A percentile compares a stretch with the other conserved stretches of the same genome.
These are phyloP conservation scores for Prunus davidiana DNA, from an alignment of 306 rosid genomes.

Conservation along the genomic window DNA sequence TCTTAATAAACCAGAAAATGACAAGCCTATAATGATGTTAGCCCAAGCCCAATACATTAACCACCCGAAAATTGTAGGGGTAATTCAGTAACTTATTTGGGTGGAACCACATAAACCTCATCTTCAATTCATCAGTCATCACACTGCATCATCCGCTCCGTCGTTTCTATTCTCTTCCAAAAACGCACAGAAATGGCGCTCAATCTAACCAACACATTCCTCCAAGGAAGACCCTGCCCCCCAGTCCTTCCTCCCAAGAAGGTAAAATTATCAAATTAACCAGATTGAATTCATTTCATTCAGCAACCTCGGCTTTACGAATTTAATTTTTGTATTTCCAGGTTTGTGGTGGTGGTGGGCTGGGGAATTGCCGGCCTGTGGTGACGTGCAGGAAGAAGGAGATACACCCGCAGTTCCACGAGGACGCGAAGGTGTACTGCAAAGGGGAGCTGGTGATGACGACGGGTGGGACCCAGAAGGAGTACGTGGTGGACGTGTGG, in stretches of 20 bases:
- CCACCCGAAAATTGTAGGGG: neutral
- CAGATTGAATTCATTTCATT: neutral
- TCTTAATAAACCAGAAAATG: neutral
- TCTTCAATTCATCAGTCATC: slow-evolving; percentile 12
- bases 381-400: slow-evolving; percentile 89
- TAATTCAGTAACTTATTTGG: neutral
- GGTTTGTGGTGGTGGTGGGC: slow-evolving; percentile 21
- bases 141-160: neutral
- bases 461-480: slow-evolving; percentile 90
- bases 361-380: slow-evolving; percentile 21
- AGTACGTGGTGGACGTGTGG: slow-evolving; percentile 91
- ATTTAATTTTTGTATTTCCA: neutral
- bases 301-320: neutral
- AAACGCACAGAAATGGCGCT: slow-evolving; percentile 50
- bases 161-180: neutral
- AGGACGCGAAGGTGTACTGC: slow-evolving; percentile 81
- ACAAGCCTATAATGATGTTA: too few species aligned
- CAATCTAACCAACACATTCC: slow-evolving; percentile 46
- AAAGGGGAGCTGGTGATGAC: slow-evolving; percentile 83
- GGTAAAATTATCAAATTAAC: slow-evolving; percentile 16
- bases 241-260: slow-evolving; percentile 31
- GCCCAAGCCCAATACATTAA: neutral
- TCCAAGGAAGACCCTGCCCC: slow-evolving; percentile 41
- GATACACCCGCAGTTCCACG: slow-evolving; percentile 68
- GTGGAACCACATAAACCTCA: slow-evolving; percentile 18